These are phyloP conservation scores for Vitis hybrid DNA, from an alignment of 177 flowering plant genomes.

Conservation along the genomic window DNA sequence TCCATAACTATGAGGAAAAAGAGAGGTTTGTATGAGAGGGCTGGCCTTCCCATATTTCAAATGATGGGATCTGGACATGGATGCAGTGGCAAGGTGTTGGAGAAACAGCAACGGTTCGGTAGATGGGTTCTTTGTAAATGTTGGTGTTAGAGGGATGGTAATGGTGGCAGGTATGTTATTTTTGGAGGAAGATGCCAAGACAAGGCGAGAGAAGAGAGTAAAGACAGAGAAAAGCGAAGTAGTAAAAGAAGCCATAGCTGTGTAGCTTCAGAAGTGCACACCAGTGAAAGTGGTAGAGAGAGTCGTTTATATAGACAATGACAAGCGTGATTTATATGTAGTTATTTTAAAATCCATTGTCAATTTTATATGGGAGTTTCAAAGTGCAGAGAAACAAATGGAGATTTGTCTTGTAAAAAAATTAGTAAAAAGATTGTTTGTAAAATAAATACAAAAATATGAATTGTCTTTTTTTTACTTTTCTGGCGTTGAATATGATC, in stretches of 20 bases:
- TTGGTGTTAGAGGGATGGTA: conserved; percentile 1
- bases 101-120: no score
- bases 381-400: no score
- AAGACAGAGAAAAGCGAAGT: conserved; percentile 7
- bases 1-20: no score
- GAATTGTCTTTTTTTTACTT: no score
- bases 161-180: conserved; percentile 11
- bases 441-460: no score
- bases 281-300: not conserved
- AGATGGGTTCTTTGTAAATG: not conserved
- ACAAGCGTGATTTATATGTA: no score
- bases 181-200: conserved; percentile 12
- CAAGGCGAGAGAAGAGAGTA: conserved; percentile 11
- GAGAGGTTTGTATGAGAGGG: not conserved
- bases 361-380: no score
- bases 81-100: conserved; percentile 2
- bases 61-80: conserved; percentile 12
- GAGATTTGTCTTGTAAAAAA: no score
- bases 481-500: no score
- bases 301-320: no score
- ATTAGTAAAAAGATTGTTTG: no score
- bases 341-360: no score
- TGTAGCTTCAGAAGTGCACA: not conserved
- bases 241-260: conserved; percentile 10
- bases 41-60: not conserved